Percentiles rank a stretch among this genome's conserved stretches.
Evolutionary conservation across 768 basidiomycete species (phyloP).

Genomic region (Phallus indusiatus): DNA sequence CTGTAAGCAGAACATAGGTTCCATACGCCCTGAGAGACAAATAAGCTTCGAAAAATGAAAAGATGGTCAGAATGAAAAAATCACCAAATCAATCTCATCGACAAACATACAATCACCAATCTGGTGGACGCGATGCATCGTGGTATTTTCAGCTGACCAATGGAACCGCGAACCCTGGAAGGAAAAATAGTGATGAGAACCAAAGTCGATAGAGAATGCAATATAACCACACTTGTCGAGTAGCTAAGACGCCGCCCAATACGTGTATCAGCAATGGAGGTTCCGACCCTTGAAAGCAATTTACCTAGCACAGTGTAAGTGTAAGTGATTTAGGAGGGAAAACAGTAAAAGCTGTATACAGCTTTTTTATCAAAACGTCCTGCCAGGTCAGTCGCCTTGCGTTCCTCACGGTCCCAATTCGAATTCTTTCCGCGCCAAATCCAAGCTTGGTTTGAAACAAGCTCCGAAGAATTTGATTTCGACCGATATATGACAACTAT

Average conservation of each 20-base stretch:
- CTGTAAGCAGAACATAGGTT: slow-evolving; percentile 82
- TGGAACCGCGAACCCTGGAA: slow-evolving; percentile 56
- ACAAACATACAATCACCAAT: slow-evolving; percentile 42
- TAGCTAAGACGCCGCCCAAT: slow-evolving; percentile 63
- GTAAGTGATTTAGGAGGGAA: neutral
- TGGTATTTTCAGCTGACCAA: slow-evolving; percentile 73
- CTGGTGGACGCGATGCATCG: slow-evolving; percentile 68
- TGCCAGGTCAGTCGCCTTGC: slow-evolving; percentile 60
- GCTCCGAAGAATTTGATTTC: slow-evolving; percentile 54
- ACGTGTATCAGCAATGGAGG: slow-evolving; percentile 50
- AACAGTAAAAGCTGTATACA: slow-evolving; percentile 30
- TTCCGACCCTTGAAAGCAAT: slow-evolving; percentile 49
- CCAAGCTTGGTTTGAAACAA: slow-evolving; percentile 67
- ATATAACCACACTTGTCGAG: slow-evolving; percentile 50
- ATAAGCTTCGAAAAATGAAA: slow-evolving; percentile 27
- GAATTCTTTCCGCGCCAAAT: slow-evolving; percentile 60
- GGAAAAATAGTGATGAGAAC: neutral
- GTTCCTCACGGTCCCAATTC: slow-evolving; percentile 50
- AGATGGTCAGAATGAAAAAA: slow-evolving; percentile 21
- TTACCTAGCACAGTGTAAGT: slow-evolving; percentile 1
- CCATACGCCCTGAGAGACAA: slow-evolving; percentile 18
- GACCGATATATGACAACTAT: slow-evolving; percentile 59
- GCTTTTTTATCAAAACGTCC: slow-evolving; percentile 59
- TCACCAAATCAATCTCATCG: slow-evolving; percentile 66
- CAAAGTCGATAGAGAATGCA: slow-evolving; percentile 2